Base-by-base conservation (phyloP, 2,329 filamentous ascomycete genomes). In the Chrysoporthe cubensis region DNA sequence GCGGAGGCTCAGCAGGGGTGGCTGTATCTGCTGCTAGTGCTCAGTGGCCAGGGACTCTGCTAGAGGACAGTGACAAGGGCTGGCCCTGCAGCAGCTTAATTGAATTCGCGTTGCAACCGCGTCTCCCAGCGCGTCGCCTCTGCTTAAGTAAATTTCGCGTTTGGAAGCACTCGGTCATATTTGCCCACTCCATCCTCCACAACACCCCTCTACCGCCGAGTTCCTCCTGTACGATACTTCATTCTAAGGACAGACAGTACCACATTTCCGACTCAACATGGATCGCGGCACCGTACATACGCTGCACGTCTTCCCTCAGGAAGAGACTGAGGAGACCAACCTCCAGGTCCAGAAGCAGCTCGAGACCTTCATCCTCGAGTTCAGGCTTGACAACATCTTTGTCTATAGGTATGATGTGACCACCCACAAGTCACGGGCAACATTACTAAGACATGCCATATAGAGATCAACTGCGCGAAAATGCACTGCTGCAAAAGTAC, bases 401-500 rank as follows among this genome's bases (percentile, higher is more conserved):
- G 90, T 97, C 75, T 99, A 98, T 86, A 89, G 94, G 94, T 95
- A 79, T 71, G 81, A 70, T n/a, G 43, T 56, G 32, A 21, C 60
- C 5, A 32, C n/a, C 40, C 26, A 42, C 7, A 13, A n/a, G n/a
- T 63, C 14, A 61, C 71, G 75, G 32, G 75, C 42, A 1, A 59
- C 5, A 3, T 42, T 21, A 37, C 54, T 59, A 5, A 65, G n/a
- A 8, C 8, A 6, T 18, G n/a, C 11, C 21, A 14, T 59, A 3
- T 74, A 96, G 96, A 87, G 95, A 98, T 75, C 96, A 98, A 80
- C 88, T 99, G 68, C 89, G 93, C 74, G 94, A 98, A 77, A 99
- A 99, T 82, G 94, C 96, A 8, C 87, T 98, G 1, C 85, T 97
- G 54, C 96, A 97, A 78, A 94, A 94, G 74, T 98, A 94, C 82